Evolutionary conservation across 2,329 filamentous ascomycete species (phyloP).

Genomic region (Penicillium sp.): DNA sequence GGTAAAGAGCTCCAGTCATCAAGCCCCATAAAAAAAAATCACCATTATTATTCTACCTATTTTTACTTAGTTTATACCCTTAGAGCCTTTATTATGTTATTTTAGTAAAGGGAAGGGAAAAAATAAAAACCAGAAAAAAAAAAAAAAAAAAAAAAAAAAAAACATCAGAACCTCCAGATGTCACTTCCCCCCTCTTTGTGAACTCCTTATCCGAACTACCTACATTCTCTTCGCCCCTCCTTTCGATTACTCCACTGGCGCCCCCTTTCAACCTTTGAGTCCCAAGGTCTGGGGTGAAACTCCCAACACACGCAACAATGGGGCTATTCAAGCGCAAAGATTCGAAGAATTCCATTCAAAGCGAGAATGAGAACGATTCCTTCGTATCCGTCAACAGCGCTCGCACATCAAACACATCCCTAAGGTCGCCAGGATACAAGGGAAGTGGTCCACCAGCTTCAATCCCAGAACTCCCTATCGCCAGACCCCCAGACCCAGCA

Average conservation of each 20-base stretch:
- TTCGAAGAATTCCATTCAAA: slow-evolving; percentile 28
- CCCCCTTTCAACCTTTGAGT: background rate
- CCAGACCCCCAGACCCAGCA: slow-evolving; percentile 75
- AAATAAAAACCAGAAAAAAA: too few species aligned
- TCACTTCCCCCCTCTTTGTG: background rate
- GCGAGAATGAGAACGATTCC: slow-evolving; percentile 35
- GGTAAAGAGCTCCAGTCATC: background rate
- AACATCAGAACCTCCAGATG: background rate
- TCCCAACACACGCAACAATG: slow-evolving; percentile 24
- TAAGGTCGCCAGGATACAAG: slow-evolving; percentile 44
- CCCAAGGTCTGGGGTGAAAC: background rate
- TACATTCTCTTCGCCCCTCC: background rate
- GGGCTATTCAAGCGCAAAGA: slow-evolving; percentile 43
- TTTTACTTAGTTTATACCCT: slow-evolving; percentile 2
- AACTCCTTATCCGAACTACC: background rate
- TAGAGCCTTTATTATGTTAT: background rate
- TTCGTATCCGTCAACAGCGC: slow-evolving; percentile 36
- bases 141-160: background rate
- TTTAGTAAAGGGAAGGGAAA: background rate
- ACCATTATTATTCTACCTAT: background rate
- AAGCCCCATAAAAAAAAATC: slow-evolving; percentile 6
- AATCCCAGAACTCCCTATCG: slow-evolving; percentile 69
- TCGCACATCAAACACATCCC: slow-evolving; percentile 39
- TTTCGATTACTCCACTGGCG: background rate
- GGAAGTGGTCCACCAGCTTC: slow-evolving; percentile 42